A percentile compares a stretch with the other conserved stretches of the same genome.
phyloP scores from a whole-genome alignment of 1,284 basidiomycete species.

The Cerrena zonata region DNA sequence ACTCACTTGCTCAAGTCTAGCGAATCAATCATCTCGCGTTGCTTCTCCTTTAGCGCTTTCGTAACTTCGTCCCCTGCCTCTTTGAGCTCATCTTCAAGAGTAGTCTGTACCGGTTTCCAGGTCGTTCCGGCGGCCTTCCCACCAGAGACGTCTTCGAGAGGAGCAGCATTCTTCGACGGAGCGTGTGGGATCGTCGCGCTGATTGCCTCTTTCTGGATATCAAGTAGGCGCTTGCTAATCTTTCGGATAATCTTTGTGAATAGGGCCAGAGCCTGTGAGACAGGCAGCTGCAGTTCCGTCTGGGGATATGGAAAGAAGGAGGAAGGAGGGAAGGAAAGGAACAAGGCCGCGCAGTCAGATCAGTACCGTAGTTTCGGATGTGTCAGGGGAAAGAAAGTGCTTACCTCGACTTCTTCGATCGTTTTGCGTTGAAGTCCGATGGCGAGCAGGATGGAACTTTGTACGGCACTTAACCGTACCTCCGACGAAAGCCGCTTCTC shows the following conservation, averaged over 20 bases:
- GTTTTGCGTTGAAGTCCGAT: constrained; percentile 89
- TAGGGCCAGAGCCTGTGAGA: constrained; percentile 84
- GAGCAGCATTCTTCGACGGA: constrained; percentile 15
- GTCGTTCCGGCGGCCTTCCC: constrained; percentile 20
- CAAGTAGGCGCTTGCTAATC: constrained; percentile 73
- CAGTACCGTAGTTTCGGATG: neutral
- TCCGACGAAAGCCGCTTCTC: constrained; percentile 63
- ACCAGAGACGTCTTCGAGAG: constrained; percentile 16
- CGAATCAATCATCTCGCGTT: constrained; percentile 79
- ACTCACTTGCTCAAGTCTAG: constrained; percentile 82
- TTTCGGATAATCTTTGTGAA: constrained; percentile 90
- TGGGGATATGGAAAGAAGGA: constrained; percentile 24
- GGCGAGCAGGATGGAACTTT: constrained; percentile 83
- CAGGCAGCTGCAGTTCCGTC: constrained; percentile 77
- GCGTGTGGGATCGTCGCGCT: constrained; percentile 46
- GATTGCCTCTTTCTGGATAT: constrained; percentile 77
- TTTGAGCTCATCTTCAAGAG: constrained; percentile 60
- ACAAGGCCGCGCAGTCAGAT: neutral
- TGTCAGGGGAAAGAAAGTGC: constrained; percentile 14
- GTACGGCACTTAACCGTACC: constrained; percentile 73
- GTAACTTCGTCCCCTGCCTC: constrained; percentile 61
- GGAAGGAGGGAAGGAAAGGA: too few species aligned
- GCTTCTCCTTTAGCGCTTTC: constrained; percentile 54
- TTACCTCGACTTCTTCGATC: constrained; percentile 83
- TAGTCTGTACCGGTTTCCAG: constrained; percentile 51